These are phyloP conservation scores for Trametes villosa DNA, from an alignment of 768 basidiomycete species.

Conservation along the genomic window DNA sequence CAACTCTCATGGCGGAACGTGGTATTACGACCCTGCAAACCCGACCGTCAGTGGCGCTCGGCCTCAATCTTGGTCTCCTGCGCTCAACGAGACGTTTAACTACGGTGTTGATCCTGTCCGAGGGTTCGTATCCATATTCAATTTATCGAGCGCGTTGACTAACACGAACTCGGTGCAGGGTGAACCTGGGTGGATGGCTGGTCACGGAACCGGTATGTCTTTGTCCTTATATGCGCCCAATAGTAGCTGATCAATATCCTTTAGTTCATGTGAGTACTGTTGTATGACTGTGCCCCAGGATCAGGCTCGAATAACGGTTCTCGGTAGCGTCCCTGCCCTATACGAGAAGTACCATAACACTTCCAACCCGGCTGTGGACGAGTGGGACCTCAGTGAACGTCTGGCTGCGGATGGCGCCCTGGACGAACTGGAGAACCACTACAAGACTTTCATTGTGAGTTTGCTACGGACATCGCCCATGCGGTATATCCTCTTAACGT, in stretches of 20 bases:
- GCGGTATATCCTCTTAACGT: not conserved
- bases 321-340: constrained; percentile 64
- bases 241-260: constrained; percentile 21
- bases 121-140: constrained; percentile 54
- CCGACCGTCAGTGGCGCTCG: constrained; percentile 85
- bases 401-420: constrained; percentile 72
- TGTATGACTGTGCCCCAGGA: constrained; percentile 1
- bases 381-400: constrained; percentile 77
- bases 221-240: not conserved
- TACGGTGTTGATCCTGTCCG: constrained; percentile 75
- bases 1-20: constrained; percentile 84
- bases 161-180: constrained; percentile 47
- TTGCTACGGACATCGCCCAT: not conserved
- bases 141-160: not conserved
- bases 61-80: constrained; percentile 81
- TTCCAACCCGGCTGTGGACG: constrained; percentile 62
- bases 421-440: constrained; percentile 85
- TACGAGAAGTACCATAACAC: constrained; percentile 66
- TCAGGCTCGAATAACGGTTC: constrained; percentile 27
- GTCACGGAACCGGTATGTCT: constrained; percentile 81
- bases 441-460: constrained; percentile 89
- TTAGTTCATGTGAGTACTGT: constrained; percentile 66
- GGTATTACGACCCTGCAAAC: constrained; percentile 85
- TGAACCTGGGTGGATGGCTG: constrained; percentile 96
- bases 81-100: constrained; percentile 82